These are phyloP conservation scores for Nicotiana otophora DNA, from an alignment of 257 asterid species.

Conservation along the genomic window DNA sequence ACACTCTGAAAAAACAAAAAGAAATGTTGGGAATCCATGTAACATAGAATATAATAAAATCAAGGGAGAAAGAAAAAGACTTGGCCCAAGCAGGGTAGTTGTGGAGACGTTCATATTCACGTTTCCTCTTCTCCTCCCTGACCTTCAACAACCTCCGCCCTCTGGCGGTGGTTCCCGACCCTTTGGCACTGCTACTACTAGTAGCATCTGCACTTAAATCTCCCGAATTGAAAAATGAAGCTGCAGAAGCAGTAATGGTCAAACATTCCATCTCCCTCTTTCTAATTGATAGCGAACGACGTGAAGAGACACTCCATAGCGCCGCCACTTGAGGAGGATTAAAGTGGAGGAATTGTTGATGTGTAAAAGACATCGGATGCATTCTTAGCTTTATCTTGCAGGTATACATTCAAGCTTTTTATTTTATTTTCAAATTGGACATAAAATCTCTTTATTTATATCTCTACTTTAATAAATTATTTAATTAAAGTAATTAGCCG, in stretches of 20 bases:
- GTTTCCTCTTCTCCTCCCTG: constrained; percentile 86
- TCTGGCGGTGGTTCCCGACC: constrained; percentile 92
- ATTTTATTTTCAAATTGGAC: no score
- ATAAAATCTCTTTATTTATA: no score
- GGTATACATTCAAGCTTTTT: no score
- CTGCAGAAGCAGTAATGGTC: background rate
- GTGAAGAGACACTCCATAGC: background rate
- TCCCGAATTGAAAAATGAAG: background rate
- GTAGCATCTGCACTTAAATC: background rate
- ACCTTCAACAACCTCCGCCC: constrained; percentile 74
- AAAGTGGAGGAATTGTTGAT: background rate
- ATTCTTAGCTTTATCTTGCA: no score
- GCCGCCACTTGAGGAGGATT: background rate
- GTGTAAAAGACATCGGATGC: background rate
- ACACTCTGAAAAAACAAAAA: constrained; percentile 40
- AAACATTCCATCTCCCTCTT: background rate
- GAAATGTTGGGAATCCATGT: no score
- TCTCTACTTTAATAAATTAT: no score
- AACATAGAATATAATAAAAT: constrained; percentile 3
- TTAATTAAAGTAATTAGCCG: no score
- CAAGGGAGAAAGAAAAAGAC: constrained; percentile 26
- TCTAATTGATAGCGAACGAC: background rate
- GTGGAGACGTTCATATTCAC: constrained; percentile 60
- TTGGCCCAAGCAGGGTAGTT: constrained; percentile 96
- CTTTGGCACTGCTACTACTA: constrained; percentile 41